These are phyloP conservation scores for Umbellularia californica DNA, from an alignment of 164 flowering plant species.

Conservation along the genomic window DNA sequence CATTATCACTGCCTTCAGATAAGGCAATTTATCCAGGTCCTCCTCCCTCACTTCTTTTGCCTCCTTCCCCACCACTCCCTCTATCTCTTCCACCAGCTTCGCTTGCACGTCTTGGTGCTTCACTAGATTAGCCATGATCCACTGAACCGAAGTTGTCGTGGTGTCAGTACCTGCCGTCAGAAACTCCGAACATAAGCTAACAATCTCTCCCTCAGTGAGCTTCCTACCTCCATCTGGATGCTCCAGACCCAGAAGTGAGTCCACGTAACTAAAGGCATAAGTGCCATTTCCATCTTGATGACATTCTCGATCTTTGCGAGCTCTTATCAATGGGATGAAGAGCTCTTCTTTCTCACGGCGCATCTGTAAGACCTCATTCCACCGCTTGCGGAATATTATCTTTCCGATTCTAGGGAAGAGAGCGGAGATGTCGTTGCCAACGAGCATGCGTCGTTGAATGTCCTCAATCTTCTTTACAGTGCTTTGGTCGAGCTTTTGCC, in stretches of 20 bases:
- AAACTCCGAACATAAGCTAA: slow-evolving; percentile 33
- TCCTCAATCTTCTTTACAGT: slow-evolving; percentile 21
- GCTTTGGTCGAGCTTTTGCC: slow-evolving; percentile 31
- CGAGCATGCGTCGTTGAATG: slow-evolving; percentile 8
- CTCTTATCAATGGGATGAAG: slow-evolving; percentile 16
- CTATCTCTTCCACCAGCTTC: slow-evolving; percentile 2
- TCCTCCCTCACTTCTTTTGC: slow-evolving; percentile 17
- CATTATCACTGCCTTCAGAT: slow-evolving; percentile 10
- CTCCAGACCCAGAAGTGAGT: slow-evolving; percentile 19
- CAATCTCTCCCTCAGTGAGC: slow-evolving; percentile 29
- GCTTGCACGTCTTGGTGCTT: slow-evolving; percentile 13
- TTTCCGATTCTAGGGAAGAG: slow-evolving; percentile 25
- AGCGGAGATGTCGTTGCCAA: slow-evolving; percentile 12
- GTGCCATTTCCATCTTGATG: background rate
- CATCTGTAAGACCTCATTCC: slow-evolving; percentile 17
- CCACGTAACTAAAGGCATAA: slow-evolving; percentile 18
- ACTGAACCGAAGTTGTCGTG: slow-evolving; percentile 27
- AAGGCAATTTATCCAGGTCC: slow-evolving; percentile 9
- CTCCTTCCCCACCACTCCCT: background rate
- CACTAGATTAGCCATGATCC: slow-evolving; percentile 34
- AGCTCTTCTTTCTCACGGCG: slow-evolving; percentile 17
- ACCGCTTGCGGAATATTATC: slow-evolving; percentile 20
- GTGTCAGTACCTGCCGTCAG: slow-evolving; percentile 34
- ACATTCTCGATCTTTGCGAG: background rate
- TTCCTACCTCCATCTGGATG: slow-evolving; percentile 31